Conservation (phyloP, 768 basidiomycete species). For the Lenzites betulinus region DNA sequence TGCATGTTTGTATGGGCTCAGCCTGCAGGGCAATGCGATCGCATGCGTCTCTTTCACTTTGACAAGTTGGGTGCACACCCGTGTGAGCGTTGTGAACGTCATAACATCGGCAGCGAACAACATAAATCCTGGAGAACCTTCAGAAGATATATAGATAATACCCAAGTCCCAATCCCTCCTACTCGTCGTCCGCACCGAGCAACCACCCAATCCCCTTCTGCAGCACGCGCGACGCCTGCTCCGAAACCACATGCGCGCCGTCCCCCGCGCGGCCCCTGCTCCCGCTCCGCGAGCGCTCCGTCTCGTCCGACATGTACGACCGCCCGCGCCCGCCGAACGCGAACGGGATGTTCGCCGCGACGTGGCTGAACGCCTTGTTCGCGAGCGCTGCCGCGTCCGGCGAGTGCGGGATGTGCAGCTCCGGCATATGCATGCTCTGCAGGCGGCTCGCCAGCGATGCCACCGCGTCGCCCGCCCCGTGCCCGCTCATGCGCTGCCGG, state of each 20-base stretch:
- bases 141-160: constrained; percentile 1
- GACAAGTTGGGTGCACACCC: constrained; percentile 1
- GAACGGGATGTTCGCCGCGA: constrained; percentile 77
- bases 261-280: constrained; percentile 38
- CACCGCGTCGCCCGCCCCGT: not conserved
- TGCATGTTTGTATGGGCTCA: constrained; percentile 15
- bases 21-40: constrained; percentile 13
- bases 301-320: constrained; percentile 35
- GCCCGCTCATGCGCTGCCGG: constrained; percentile 20
- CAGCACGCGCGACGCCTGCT: constrained; percentile 76
- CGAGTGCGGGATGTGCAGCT: constrained; percentile 68
- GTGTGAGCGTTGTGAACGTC: constrained; percentile 23
- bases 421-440: constrained; percentile 67
- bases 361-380: constrained; percentile 73
- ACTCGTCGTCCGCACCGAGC: constrained; percentile 76
- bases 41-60: not conserved
- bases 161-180: not conserved
- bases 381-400: constrained; percentile 83
- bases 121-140: too few species aligned
- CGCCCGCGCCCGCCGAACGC: constrained; percentile 43
- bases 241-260: constrained; percentile 58
- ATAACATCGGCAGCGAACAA: not conserved
- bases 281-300: constrained; percentile 40
- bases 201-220: constrained; percentile 96
- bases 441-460: constrained; percentile 60